Evolutionary conservation across 169 alveolate genomes (phyloP).

Genomic region (Eimeria praecox): DNA sequence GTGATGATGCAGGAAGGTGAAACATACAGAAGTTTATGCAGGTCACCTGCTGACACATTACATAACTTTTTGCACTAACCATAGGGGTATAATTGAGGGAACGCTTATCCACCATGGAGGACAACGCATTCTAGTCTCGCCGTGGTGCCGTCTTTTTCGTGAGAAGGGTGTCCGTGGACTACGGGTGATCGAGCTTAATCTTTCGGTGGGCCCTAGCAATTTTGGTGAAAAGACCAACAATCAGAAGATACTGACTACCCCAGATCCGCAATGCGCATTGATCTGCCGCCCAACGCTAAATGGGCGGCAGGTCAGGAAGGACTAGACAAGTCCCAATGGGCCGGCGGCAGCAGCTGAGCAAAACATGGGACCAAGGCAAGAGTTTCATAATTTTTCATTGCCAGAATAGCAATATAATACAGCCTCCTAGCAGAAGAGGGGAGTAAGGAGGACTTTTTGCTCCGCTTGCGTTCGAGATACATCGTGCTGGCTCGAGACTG

Average conservation of each 20-base stretch:
- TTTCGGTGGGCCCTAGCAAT: not conserved
- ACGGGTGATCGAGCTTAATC: not conserved
- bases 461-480: not conserved
- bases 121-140: not conserved
- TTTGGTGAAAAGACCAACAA: not conserved
- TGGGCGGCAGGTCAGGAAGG: not conserved
- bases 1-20: not conserved
- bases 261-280: not conserved
- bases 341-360: slow-evolving; percentile 20
- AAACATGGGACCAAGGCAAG: not conserved
- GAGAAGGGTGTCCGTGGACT: not conserved
- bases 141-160: not conserved
- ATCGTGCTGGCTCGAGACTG: not conserved
- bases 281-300: not conserved
- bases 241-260: not conserved
- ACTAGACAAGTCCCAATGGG: not conserved
- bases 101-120: not conserved
- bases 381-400: too few species aligned
- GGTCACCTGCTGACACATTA: not conserved
- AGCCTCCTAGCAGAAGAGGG: not conserved
- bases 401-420: not conserved
- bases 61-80: not conserved
- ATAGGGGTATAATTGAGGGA: not conserved
- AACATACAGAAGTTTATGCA: not conserved
- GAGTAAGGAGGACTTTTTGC: not conserved